Evolutionary conservation across 768 basidiomycete genomes (phyloP).

Genomic region (Suillus bovinus): DNA sequence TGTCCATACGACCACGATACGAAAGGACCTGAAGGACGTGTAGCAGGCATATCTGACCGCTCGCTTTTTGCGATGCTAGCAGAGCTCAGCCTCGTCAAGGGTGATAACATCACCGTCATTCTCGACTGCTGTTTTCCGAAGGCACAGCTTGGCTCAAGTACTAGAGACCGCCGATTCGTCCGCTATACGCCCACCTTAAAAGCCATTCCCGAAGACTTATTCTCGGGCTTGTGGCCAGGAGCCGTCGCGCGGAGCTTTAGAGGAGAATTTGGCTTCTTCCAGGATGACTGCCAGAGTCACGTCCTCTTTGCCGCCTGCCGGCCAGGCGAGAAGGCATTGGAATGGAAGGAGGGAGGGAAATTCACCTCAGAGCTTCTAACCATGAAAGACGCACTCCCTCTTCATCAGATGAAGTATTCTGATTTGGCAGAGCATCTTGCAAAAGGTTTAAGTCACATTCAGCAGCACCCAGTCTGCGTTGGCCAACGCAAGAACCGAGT

Average conservation of each 20-base stretch:
- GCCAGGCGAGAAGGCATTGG: constrained; percentile 54
- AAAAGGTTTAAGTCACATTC: constrained; percentile 34
- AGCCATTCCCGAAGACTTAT: constrained; percentile 53
- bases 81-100: constrained; percentile 56
- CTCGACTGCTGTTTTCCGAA: constrained; percentile 65
- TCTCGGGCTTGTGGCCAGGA: constrained; percentile 54
- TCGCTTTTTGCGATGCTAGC: constrained; percentile 62
- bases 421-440: constrained; percentile 48
- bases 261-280: constrained; percentile 46
- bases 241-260: constrained; percentile 39
- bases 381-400: constrained; percentile 42
- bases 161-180: constrained; percentile 46
- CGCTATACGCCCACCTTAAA: constrained; percentile 66
- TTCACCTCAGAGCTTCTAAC: constrained; percentile 60
- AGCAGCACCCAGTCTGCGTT: constrained; percentile 51
- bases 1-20: constrained; percentile 70
- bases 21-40: constrained; percentile 43
- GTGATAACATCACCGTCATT: constrained; percentile 69
- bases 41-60: constrained; percentile 68
- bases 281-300: constrained; percentile 42
- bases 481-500: constrained; percentile 50
- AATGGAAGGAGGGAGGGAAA: constrained; percentile 62
- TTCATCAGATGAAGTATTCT: constrained; percentile 54
- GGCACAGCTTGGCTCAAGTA: constrained; percentile 37
- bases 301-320: constrained; percentile 59